Evolutionary conservation across 345 rosid genomes (phyloP).

Genomic region (Gynandropsis gynandra): DNA sequence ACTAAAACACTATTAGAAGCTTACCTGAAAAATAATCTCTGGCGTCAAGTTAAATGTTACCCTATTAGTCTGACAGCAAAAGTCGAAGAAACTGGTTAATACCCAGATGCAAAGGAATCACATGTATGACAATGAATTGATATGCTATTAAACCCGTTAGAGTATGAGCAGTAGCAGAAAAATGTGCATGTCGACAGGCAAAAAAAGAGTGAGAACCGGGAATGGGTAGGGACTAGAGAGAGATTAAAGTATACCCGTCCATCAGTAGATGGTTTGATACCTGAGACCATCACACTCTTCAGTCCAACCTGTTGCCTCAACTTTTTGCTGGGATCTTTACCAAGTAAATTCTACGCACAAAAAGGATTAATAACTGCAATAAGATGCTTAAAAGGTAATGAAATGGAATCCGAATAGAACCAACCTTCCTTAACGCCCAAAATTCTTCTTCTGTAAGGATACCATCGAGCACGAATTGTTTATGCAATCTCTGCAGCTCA

Average conservation of each 20-base stretch:
- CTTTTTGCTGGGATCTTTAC: conserved; percentile 51
- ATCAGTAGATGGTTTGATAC: conserved; percentile 68
- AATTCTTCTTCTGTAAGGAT: conserved; percentile 78
- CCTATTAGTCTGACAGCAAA: conserved; percentile 68
- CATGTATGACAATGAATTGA: background rate
- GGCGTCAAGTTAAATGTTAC: conserved; percentile 82
- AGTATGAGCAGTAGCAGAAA: conserved; percentile 3
- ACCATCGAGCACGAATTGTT: conserved; percentile 52
- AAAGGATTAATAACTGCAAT: conserved; percentile 15
- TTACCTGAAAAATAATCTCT: conserved; percentile 84
- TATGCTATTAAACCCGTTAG: background rate
- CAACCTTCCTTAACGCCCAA: conserved; percentile 96
- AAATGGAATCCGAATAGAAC: conserved; percentile 17
- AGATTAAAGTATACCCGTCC: conserved; percentile 57
- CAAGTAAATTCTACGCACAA: conserved; percentile 62
- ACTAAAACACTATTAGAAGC: conserved; percentile 10
- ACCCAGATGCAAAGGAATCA: background rate
- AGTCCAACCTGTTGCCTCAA: conserved; percentile 73
- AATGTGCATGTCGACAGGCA: conserved; percentile 1
- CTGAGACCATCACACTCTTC: conserved; percentile 82
- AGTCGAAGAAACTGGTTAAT: conserved; percentile 9
- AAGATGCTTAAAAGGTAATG: conserved; percentile 9
- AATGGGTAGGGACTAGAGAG: conserved; percentile 16
- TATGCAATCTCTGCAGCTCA: conserved; percentile 76
- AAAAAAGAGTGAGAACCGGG: background rate